Evolutionary conservation across 2,329 filamentous ascomycete genomes (phyloP), one percentile per base, ranked within the genome.

Genomic region (Fusarium sp.): DNA sequence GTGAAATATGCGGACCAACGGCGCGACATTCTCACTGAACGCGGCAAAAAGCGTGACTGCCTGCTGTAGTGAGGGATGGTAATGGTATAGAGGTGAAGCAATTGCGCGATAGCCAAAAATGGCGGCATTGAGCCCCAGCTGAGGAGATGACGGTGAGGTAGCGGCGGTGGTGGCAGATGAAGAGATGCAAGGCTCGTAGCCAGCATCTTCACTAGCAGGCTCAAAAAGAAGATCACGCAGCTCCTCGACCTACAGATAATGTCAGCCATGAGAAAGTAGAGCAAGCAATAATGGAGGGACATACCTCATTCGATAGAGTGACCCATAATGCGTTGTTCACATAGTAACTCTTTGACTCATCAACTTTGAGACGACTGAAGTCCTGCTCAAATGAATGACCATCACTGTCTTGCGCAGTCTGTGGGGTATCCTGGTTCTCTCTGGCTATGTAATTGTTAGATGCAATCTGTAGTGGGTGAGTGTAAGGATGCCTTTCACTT

Each of bases 11-110:
- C 53, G 53, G 21, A 57, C 53, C 0, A 57, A 16, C 21, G 53
- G 53, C 37, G 53, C 53, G n/a, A 57, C 53, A 25, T 57, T 57
- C n/a, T 57, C 53, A 33, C 53, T 57, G 37, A 57, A 57, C 5
- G 53, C 53, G 9, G 53, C 37, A 9, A 57, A 57, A 10, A 57
- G 53, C 8, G 53, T 57, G 16, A 57, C 53, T 11, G 53, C 53
- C 10, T 57, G 53, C 10, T 43, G 53, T 3, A 57, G 6, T 4
- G 37, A 44, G 1, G 53, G 53, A 32, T 57, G 53, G 6, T 57
- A 57, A 6, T 44, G 53, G 2, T 57, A 44, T 0, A 57, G 37
- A 3, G 53, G 37, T 6, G 53, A 57, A 2, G 38, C 37, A 21
- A 57, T 44, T 5, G 53, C 53, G 9, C 53, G 53, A 21, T 44